phyloP scores from a whole-genome alignment of 2,329 filamentous ascomycete genomes.

The Raffaelea albimanens region DNA sequence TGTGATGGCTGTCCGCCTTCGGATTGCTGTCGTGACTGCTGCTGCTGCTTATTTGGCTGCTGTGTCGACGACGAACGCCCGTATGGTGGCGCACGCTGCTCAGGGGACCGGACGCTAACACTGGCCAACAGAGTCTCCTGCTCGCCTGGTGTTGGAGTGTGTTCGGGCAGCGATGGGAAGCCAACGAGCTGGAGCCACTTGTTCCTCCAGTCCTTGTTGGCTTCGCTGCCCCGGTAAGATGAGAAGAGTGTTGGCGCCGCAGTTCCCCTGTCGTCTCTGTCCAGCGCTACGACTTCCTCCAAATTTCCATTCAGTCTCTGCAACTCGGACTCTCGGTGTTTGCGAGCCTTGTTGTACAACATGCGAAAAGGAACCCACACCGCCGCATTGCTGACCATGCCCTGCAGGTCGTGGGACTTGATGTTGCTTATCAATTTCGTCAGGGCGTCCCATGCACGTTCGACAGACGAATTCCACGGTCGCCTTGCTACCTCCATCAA shows the following conservation, averaged over 20 bases:
- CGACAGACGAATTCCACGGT: conserved; percentile 24
- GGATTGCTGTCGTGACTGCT: conserved; percentile 1
- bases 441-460: conserved; percentile 19
- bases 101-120: too few species aligned
- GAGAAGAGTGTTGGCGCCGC: conserved; percentile 36
- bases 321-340: conserved; percentile 42
- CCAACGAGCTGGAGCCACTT: conserved; percentile 42
- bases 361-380: conserved; percentile 46
- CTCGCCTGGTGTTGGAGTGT: not conserved
- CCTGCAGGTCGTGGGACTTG: conserved; percentile 30
- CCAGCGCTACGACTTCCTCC: conserved; percentile 38
- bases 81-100: too few species aligned
- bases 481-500: conserved; percentile 39
- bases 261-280: conserved; percentile 36
- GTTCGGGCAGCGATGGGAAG: conserved; percentile 14
- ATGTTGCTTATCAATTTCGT: conserved; percentile 20
- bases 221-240: conserved; percentile 34
- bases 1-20: not conserved
- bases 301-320: conserved; percentile 36
- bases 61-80: too few species aligned
- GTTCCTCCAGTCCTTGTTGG: conserved; percentile 36
- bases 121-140: too few species aligned
- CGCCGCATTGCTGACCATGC: conserved; percentile 34
- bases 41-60: not conserved
- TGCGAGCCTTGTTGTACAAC: conserved; percentile 41